Conservation (phyloP, 345 rosid genomes). For the Brassica incana region DNA sequence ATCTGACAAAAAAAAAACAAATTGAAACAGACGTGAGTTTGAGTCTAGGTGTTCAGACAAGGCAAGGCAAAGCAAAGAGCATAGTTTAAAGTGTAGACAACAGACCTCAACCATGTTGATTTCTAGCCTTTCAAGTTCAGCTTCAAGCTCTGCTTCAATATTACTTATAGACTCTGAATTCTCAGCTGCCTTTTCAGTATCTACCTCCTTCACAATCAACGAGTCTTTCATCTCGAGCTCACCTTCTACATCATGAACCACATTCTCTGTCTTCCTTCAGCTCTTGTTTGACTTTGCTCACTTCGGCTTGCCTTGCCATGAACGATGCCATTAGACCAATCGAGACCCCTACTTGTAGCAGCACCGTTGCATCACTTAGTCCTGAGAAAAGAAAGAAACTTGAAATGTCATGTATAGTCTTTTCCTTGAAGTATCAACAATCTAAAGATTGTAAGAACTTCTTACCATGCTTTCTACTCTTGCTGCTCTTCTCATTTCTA, state of each 20-base stretch:
- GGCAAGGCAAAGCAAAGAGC: slow-evolving; percentile 12
- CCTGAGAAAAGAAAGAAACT: slow-evolving; percentile 41
- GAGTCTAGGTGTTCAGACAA: slow-evolving; percentile 4
- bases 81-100: slow-evolving; percentile 1
- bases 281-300: slow-evolving; percentile 54
- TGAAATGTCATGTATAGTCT: not conserved
- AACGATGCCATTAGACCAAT: slow-evolving; percentile 64
- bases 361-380: slow-evolving; percentile 43
- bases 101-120: slow-evolving; percentile 69
- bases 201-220: slow-evolving; percentile 21
- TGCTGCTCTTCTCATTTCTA: slow-evolving; percentile 27
- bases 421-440: not conserved
- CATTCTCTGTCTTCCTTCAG: slow-evolving; percentile 73
- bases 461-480: slow-evolving; percentile 28
- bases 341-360: slow-evolving; percentile 72
- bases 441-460: not conserved
- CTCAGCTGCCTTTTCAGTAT: slow-evolving; percentile 50
- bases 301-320: slow-evolving; percentile 55
- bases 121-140: slow-evolving; percentile 91
- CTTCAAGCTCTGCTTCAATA: slow-evolving; percentile 96
- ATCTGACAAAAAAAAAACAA: slow-evolving; percentile 46
- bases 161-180: slow-evolving; percentile 57
- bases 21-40: not conserved
- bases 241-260: slow-evolving; percentile 85
- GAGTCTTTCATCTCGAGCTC: slow-evolving; percentile 84